Conservation (phyloP, 306 rosid species). For the Vachellia collinsii region DNA sequence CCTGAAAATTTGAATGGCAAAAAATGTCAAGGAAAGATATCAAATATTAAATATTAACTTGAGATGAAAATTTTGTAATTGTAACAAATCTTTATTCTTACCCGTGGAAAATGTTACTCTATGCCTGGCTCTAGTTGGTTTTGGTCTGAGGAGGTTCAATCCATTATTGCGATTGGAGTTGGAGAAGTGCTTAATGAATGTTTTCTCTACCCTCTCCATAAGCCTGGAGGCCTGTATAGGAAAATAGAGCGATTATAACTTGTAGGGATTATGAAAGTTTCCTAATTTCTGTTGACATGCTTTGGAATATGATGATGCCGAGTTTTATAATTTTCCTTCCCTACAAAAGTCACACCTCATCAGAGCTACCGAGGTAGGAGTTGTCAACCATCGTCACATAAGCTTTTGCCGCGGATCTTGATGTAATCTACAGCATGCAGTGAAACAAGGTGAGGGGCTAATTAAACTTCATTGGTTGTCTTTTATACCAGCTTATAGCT, state of each 20-base stretch:
- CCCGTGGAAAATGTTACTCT: constrained; percentile 65
- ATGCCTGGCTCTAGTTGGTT: constrained; percentile 62
- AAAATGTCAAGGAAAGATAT: constrained; percentile 5
- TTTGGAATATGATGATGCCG: constrained; percentile 14
- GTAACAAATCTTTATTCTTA: constrained; percentile 28
- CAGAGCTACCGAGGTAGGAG: constrained; percentile 67
- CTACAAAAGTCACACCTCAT: constrained; percentile 53
- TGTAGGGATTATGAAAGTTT: background rate
- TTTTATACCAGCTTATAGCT: background rate
- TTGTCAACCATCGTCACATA: constrained; percentile 73
- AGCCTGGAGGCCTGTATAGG: constrained; percentile 41
- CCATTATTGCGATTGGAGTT: constrained; percentile 67
- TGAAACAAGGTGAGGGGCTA: background rate
- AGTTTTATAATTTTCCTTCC: background rate
- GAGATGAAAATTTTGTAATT: background rate
- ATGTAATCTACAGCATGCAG: constrained; percentile 56
- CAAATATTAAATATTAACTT: background rate
- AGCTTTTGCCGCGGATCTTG: constrained; percentile 58
- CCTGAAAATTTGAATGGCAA: constrained; percentile 44
- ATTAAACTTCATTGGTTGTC: background rate
- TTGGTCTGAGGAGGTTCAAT: constrained; percentile 65
- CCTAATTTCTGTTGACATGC: background rate
- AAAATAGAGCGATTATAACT: constrained; percentile 12
- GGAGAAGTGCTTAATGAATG: constrained; percentile 51
- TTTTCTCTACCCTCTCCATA: constrained; percentile 45